Percentiles rank a stretch among this genome's conserved stretches.
Evolutionary conservation across 768 basidiomycete genomes (phyloP).

Genomic region (Aureoboletus auriporus): DNA sequence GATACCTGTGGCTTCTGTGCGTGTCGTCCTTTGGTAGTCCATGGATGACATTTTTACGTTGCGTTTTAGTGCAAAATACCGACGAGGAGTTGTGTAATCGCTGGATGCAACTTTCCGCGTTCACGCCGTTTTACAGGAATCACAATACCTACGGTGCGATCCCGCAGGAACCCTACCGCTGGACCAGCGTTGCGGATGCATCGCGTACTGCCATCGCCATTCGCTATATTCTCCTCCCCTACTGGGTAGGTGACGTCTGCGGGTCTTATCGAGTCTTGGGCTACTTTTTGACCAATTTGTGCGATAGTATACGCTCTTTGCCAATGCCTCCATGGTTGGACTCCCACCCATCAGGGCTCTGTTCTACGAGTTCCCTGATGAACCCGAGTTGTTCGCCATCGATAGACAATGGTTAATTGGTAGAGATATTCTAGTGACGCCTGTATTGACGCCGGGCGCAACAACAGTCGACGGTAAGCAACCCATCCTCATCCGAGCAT

Average conservation of each 20-base stretch:
- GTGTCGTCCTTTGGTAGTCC: neutral
- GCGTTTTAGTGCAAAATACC: conserved; percentile 44
- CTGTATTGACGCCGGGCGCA: conserved; percentile 64
- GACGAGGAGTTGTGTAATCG: conserved; percentile 76
- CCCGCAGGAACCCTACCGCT: conserved; percentile 71
- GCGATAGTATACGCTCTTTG: conserved; percentile 63
- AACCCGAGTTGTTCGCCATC: conserved; percentile 56
- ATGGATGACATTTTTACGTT: neutral
- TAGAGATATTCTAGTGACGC: conserved; percentile 63
- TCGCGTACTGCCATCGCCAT: conserved; percentile 63
- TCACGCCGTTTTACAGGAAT: conserved; percentile 75
- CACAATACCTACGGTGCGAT: conserved; percentile 65
- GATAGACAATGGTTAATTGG: conserved; percentile 73
- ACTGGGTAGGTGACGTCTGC: conserved; percentile 52
- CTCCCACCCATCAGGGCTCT: conserved; percentile 68
- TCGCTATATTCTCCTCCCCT: conserved; percentile 67
- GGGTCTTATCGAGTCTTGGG: neutral
- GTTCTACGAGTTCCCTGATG: conserved; percentile 73
- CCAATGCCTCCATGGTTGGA: conserved; percentile 55
- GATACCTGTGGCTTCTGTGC: conserved; percentile 45
- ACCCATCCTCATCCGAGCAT: neutral
- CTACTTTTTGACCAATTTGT: conserved; percentile 24
- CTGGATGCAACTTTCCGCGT: conserved; percentile 82
- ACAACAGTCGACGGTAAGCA: conserved; percentile 53
- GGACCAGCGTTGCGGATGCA: conserved; percentile 73